Base-by-base conservation (phyloP, 441 rosid species). In the Macaranga tanarius region DNA sequence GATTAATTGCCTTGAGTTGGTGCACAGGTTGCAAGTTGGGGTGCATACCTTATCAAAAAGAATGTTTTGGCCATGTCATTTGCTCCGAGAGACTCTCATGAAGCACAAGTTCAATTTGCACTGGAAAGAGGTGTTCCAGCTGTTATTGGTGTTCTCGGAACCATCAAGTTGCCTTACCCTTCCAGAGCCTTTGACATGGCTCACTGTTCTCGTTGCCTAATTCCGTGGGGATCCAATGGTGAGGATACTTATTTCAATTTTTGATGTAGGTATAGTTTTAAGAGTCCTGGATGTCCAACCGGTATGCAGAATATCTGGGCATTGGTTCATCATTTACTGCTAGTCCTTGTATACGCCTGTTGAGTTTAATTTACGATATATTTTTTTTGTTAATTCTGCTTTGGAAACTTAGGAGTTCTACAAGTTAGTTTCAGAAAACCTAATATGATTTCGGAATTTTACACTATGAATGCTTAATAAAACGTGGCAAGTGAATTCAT, bases 41-140 rank as follows among this genome's bases (percentile, higher is more conserved):
- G 99, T 72, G 99, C 99, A 0, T 92, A 95, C 83, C 88, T 95
- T 44, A 88, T 90, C 95, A 90, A 91, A 70, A 89, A 95, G 81
- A 92, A 92, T 69, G 98, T 95, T 16, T 67, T 92, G 15, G 84
- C 98, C 44, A 95, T 95, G 97, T 95, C 99, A 7, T 95, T 95
- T 62, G 99, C 99, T 38, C 99, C 99, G 34, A 88, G 98, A 81
- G 99, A 95, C 74, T 89, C 95, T 10, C 99, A 95, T 55, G 99
- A 95, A 80, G 97, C 99, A 11, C 99, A 95, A 79, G 97, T 95
- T 31, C 98, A 95, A 34, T 95, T 95, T 83, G 98, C 97, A 23
- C 80, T 95, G 13, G 99, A 95, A 83, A 87, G 99, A 79, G 99
- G 99, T 75, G 99, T 95, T 47, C 97, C 99, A 9, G 99, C 99